Percentiles rank a stretch among this genome's conserved stretches.
phyloP scores from a whole-genome alignment of 106 monocot species.

The Dactylorhiza incarnata region DNA sequence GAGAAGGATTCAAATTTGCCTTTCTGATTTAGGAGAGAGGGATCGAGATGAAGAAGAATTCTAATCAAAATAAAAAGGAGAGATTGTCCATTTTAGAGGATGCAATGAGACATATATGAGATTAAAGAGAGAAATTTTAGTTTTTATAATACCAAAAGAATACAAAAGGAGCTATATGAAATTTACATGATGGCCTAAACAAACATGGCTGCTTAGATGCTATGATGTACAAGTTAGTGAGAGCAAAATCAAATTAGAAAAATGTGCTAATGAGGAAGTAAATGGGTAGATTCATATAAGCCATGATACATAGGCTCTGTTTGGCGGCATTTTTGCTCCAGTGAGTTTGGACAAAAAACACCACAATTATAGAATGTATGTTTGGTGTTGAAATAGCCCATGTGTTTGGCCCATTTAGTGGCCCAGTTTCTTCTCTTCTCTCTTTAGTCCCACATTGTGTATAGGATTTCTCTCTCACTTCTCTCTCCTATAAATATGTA shows the following conservation, averaged over 20 bases:
- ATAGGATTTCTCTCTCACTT: no score
- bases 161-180: not conserved
- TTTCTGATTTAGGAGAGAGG: no score
- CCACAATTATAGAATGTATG: no score
- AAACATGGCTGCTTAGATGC: not conserved
- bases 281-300: not conserved
- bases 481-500: no score
- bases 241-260: not conserved
- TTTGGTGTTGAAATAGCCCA: no score
- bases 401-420: no score
- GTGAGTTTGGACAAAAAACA: no score
- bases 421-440: no score
- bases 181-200: not conserved
- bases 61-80: not conserved
- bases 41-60: no score
- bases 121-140: not conserved
- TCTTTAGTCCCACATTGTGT: no score
- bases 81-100: not conserved
- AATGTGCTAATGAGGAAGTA: not conserved
- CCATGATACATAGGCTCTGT: not conserved
- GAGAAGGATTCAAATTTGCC: no score
- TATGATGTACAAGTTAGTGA: not conserved
- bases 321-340: no score
- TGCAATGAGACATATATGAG: not conserved
- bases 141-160: not conserved